Conservation (phyloP, 306 rosid species). For the Glycine tomentella region DNA sequence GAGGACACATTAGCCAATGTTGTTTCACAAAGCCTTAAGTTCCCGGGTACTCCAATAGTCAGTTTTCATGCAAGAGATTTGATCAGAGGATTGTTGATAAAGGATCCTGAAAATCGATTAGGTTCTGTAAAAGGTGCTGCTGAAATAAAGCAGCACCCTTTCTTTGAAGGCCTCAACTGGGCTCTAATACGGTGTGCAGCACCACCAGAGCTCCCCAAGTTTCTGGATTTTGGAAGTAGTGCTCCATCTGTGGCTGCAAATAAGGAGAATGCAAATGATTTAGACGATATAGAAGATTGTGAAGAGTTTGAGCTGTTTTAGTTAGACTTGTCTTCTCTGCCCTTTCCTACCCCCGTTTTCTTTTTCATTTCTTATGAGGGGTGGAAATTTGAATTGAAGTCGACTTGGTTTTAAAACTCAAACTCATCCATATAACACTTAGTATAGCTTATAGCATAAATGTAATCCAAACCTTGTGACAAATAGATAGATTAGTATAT, state of each 20-base stretch:
- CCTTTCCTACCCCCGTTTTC: constrained; percentile 23
- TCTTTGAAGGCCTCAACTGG: constrained; percentile 97
- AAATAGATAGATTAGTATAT: constrained; percentile 67
- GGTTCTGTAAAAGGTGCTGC: constrained; percentile 95
- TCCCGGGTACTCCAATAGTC: constrained; percentile 83
- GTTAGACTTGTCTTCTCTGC: constrained; percentile 45
- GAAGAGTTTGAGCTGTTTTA: constrained; percentile 86
- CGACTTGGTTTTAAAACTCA: constrained; percentile 42
- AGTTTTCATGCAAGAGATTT: constrained; percentile 93
- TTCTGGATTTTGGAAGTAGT: constrained; percentile 58
- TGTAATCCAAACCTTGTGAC: constrained; percentile 57
- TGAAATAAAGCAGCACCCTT: constrained; percentile 91
- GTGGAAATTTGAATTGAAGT: constrained; percentile 39
- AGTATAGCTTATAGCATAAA: constrained; percentile 64
- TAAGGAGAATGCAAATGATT: constrained; percentile 63
- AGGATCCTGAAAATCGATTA: constrained; percentile 92
- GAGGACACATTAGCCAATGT: constrained; percentile 85
- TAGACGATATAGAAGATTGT: constrained; percentile 65
- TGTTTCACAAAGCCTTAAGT: constrained; percentile 84
- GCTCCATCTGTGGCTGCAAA: constrained; percentile 53
- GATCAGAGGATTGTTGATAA: constrained; percentile 77
- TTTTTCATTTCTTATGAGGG: constrained; percentile 33
- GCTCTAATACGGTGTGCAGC: constrained; percentile 91
- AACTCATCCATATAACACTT: constrained; percentile 52
- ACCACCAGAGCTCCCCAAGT: constrained; percentile 91